Evolutionary conservation across 257 asterid genomes (phyloP), one percentile per base, ranked within the genome.

Genomic region (Nicotiana tomentosiformis): DNA sequence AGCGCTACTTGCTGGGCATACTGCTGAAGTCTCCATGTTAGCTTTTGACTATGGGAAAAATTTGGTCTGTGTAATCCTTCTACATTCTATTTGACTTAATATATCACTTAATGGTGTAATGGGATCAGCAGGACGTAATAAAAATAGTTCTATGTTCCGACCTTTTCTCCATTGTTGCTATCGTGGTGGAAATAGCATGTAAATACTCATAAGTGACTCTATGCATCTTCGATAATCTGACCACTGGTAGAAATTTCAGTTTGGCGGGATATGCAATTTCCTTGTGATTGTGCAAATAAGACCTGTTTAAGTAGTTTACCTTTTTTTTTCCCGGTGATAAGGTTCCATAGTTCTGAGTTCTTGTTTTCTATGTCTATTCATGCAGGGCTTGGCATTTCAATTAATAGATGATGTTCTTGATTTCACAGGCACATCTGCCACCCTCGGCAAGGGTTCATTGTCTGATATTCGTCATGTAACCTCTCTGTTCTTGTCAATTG

Each of bases 391-490:
- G 89, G 98, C 99, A 39, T 96, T 86, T 89, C 99, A 96, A 86
- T 88, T 96, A 80, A 93, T 96, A 72, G 98, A 96, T 58, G 99
- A 94, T 78, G 95, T 94, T 51, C 97, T 96, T 20, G 99, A 96
- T 87, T 96, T 94, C 90, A 93, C 98, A 10, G 98, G 98, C 82
- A 90, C 98, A 58, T 94, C 98, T 83, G 74, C 97, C 32, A 89
- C 97, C 82, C 98, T 94, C 11, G 99, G 99, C 77, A 96, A 96
- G 86, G 98, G 97, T 61, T 91, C 99, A 83, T 90, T 96, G 86
- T 94, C 98, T n/a, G 98, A 96, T 88, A 94, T 96, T 84, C 97
- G 94, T 82, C 99, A 96, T 84, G 99, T 96, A 92, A 82, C 57
- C 64, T 82, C 74, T 77, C 86, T 84, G 11, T 7, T 66, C 32